Evolutionary conservation across 2,329 filamentous ascomycete species (phyloP).

Genomic region (Cladosporium colombiae): DNA sequence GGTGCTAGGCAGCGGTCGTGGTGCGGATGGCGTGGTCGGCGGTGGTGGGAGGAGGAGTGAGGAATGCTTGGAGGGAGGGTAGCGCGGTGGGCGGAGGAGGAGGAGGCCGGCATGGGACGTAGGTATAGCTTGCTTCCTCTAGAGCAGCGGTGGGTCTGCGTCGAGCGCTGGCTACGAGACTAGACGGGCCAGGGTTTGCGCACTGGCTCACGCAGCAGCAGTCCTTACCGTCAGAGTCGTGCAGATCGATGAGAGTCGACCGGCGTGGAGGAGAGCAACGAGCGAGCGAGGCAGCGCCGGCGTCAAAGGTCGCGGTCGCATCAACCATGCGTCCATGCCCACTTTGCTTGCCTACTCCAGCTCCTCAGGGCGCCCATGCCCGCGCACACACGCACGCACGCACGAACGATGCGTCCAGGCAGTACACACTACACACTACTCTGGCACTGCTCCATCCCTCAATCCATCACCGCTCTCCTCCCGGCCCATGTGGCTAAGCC

Average conservation of each 20-base stretch:
- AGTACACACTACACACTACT: too few species aligned
- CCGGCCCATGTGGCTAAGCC: background rate
- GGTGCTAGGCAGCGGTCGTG: background rate
- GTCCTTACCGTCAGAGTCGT: slow-evolving; percentile 16
- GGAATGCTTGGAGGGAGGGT: slow-evolving; percentile 6
- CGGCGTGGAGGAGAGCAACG: background rate
- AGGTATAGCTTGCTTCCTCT: background rate
- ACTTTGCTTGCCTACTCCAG: background rate
- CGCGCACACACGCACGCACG: background rate
- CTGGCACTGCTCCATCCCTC: background rate
- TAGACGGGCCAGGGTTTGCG: slow-evolving; percentile 17
- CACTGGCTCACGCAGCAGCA: background rate
- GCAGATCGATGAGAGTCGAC: slow-evolving; percentile 14
- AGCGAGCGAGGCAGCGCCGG: background rate
- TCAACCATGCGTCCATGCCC: background rate
- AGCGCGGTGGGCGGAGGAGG: background rate
- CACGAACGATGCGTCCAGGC: too few species aligned
- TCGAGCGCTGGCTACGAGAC: slow-evolving; percentile 8
- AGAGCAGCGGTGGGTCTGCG: slow-evolving; percentile 4
- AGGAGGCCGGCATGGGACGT: slow-evolving; percentile 15
- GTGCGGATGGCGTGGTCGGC: background rate
- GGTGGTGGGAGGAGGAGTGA: slow-evolving; percentile 7
- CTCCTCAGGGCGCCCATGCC: background rate
- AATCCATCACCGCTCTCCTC: background rate
- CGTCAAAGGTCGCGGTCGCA: slow-evolving; percentile 10